phyloP scores from a whole-genome alignment of 768 basidiomycete genomes.

The Boletus rubropictus region DNA sequence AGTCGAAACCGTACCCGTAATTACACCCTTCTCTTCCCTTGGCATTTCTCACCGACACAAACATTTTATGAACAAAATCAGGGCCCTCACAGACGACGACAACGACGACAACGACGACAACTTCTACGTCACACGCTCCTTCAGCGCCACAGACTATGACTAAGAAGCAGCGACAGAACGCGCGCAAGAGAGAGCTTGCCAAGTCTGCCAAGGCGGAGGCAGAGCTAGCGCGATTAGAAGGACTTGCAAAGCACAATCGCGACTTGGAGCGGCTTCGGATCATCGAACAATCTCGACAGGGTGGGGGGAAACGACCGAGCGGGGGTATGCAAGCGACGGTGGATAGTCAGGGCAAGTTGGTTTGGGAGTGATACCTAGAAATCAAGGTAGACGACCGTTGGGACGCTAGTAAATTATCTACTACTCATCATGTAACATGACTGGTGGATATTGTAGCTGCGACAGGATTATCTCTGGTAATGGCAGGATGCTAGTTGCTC shows the following conservation, averaged over 20 bases:
- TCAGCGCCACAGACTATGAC: slow-evolving; percentile 45
- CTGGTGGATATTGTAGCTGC: slow-evolving; percentile 13
- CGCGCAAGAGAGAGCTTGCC: slow-evolving; percentile 47
- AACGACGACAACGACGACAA: neutral
- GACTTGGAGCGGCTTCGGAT: slow-evolving; percentile 53
- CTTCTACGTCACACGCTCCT: slow-evolving; percentile 11
- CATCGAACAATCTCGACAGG: slow-evolving; percentile 36
- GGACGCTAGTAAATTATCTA: slow-evolving; percentile 21
- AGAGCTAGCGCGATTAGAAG: slow-evolving; percentile 46
- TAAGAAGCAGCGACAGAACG: slow-evolving; percentile 69
- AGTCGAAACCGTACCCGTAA: slow-evolving; percentile 44
- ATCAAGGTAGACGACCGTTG: neutral
- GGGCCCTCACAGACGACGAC: slow-evolving; percentile 12
- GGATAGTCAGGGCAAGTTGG: slow-evolving; percentile 50
- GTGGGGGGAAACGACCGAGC: slow-evolving; percentile 30
- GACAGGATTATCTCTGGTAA: slow-evolving; percentile 11
- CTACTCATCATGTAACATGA: slow-evolving; percentile 9
- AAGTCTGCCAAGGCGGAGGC: slow-evolving; percentile 54
- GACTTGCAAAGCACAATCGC: slow-evolving; percentile 53
- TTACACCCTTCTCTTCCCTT: slow-evolving; percentile 7
- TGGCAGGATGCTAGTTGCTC: slow-evolving; percentile 17
- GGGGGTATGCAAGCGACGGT: slow-evolving; percentile 63
- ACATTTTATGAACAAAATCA: slow-evolving; percentile 1
- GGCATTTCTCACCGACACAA: neutral
- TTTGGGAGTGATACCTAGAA: slow-evolving; percentile 41